Evolutionary conservation across 805 yeast genomes (phyloP).

Genomic region (Starmerella kuoi): DNA sequence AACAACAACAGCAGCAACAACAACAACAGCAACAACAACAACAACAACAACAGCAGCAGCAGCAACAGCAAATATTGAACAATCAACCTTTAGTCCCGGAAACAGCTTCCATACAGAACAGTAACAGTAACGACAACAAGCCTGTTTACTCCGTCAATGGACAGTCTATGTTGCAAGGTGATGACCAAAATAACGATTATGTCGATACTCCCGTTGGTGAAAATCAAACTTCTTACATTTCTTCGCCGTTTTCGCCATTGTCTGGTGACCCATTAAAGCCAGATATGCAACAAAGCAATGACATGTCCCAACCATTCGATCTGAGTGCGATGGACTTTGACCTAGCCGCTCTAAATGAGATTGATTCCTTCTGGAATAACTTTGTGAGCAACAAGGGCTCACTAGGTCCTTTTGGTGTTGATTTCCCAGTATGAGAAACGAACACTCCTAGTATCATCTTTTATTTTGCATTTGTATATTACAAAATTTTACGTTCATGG

Average conservation of each 20-base stretch:
- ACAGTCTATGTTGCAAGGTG: neutral
- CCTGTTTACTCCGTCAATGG: neutral
- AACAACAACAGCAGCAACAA: constrained; percentile 1
- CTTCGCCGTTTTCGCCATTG: constrained; percentile 1
- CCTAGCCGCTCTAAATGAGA: constrained; percentile 5
- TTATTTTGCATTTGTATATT: no score
- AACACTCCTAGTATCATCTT: neutral
- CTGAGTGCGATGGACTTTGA: neutral
- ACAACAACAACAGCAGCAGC: constrained; percentile 2
- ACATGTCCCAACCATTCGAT: neutral
- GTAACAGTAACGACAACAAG: neutral
- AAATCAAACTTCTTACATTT: neutral
- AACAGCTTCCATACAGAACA: constrained; percentile 3
- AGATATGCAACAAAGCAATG: constrained; percentile 9
- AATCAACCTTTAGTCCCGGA: neutral
- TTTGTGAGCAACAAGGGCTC: constrained; percentile 1
- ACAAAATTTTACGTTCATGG: no score
- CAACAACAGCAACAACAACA: constrained; percentile 3
- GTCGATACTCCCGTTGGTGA: neutral
- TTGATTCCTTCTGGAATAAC: constrained; percentile 11
- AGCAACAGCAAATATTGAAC: constrained; percentile 2
- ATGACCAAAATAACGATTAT: neutral
- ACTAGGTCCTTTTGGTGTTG: constrained; percentile 2
- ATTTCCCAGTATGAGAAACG: constrained; percentile 5
- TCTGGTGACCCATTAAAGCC: constrained; percentile 19